These are phyloP conservation scores for Castanea crenata DNA, from an alignment of 306 rosid genomes.

Conservation along the genomic window DNA sequence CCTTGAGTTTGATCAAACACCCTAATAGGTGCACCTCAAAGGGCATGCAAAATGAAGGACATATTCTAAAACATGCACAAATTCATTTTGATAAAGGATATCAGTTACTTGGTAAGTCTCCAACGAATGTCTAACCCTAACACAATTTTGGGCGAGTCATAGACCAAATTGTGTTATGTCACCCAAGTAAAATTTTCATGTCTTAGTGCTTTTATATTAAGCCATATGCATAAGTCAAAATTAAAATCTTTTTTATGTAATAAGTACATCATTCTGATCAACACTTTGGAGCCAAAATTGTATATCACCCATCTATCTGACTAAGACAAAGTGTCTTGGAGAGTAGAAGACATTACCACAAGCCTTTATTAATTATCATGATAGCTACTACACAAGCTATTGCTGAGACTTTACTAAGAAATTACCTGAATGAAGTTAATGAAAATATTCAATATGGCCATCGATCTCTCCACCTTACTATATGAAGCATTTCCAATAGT, in stretches of 20 bases:
- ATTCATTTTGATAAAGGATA: background rate
- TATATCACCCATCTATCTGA: background rate
- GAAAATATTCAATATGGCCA: constrained; percentile 73
- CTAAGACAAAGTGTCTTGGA: background rate
- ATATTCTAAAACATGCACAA: background rate
- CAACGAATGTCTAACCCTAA: background rate
- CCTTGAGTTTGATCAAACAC: background rate
- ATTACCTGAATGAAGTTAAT: constrained; percentile 75
- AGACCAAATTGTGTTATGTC: background rate
- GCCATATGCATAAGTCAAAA: background rate
- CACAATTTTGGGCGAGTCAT: background rate
- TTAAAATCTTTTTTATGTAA: background rate
- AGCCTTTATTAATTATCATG: background rate
- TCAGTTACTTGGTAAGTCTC: background rate
- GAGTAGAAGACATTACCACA: background rate
- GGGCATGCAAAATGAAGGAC: background rate
- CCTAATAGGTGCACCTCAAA: background rate
- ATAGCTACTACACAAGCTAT: background rate
- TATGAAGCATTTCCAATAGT: no score
- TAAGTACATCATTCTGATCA: background rate
- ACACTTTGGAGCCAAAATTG: background rate
- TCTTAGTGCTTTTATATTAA: background rate
- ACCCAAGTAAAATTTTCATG: background rate
- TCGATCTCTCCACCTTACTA: constrained; percentile 54
- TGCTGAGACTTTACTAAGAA: constrained; percentile 3